A percentile compares a stretch with the other conserved stretches of the same genome.
Conservation (phyloP, 1,139 yeast genomes). For the Yamadazyma conglobata region DNA sequence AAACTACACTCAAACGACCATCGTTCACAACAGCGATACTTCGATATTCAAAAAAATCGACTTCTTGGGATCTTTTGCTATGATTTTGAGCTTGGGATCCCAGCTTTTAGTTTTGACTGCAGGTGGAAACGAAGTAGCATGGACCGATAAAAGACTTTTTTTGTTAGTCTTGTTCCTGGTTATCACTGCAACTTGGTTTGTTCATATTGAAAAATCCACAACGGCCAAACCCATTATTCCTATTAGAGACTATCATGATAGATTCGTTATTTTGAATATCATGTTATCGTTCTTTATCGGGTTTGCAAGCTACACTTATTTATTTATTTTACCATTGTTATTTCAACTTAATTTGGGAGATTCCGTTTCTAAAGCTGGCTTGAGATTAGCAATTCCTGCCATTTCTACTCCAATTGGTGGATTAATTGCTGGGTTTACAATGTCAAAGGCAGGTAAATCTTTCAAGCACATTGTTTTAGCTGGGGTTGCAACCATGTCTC, state of each 20-base stretch:
- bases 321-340: conserved; percentile 36
- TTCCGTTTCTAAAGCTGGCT: conserved; percentile 24
- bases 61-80: conserved; percentile 18
- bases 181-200: conserved; percentile 8
- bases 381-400: conserved; percentile 36
- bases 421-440: conserved; percentile 30
- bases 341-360: conserved; percentile 33
- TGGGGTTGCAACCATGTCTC: conserved; percentile 29
- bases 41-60: conserved; percentile 16
- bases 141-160: conserved; percentile 15
- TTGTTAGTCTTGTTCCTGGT: conserved; percentile 12
- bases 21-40: neutral
- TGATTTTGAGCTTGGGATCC: conserved; percentile 22
- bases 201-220: conserved; percentile 25
- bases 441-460: conserved; percentile 23
- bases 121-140: conserved; percentile 22
- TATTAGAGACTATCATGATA: conserved; percentile 22
- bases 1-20: conserved; percentile 13
- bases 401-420: conserved; percentile 39
- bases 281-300: conserved; percentile 34
- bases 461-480: conserved; percentile 21
- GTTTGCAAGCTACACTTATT: conserved; percentile 33
- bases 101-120: conserved; percentile 27
- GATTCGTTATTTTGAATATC: conserved; percentile 23
- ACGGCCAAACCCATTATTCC: conserved; percentile 36